phyloP scores from a whole-genome alignment of 208 protist genomes.

The Leishmania braziliensis region DNA sequence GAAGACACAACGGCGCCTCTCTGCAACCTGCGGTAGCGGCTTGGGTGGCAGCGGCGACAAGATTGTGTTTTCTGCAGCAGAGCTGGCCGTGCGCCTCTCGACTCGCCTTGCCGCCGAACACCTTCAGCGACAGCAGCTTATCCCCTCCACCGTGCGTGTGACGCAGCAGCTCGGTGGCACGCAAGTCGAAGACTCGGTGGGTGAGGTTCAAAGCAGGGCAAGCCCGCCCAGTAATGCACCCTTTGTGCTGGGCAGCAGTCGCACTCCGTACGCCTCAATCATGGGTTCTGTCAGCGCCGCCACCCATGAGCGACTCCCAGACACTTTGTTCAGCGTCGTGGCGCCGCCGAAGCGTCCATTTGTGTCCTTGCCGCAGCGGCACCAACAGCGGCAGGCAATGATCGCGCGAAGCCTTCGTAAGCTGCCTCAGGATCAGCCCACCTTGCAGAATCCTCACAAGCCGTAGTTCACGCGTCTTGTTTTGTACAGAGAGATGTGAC shows the following conservation, averaged over 20 bases:
- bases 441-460: not conserved
- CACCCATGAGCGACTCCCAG: constrained; percentile 11
- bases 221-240: not conserved
- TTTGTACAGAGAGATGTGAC: not conserved
- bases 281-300: constrained; percentile 23
- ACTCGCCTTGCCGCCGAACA: constrained; percentile 25
- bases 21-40: constrained; percentile 11
- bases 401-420: constrained; percentile 50
- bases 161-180: not conserved
- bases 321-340: constrained; percentile 3
- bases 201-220: not conserved
- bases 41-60: not conserved
- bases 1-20: constrained; percentile 34
- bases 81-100: constrained; percentile 22
- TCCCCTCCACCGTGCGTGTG: constrained; percentile 6
- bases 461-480: not conserved
- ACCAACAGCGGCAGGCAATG: constrained; percentile 44
- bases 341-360: constrained; percentile 9
- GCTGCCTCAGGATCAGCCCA: constrained; percentile 18
- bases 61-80: not conserved
- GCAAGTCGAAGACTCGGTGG: not conserved
- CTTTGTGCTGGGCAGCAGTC: constrained; percentile 23
- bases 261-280: constrained; percentile 23
- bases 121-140: constrained; percentile 22
- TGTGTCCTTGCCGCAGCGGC: constrained; percentile 31